Evolutionary conservation across 2,329 filamentous ascomycete genomes (phyloP).

Genomic region (Fusarium sp.): DNA sequence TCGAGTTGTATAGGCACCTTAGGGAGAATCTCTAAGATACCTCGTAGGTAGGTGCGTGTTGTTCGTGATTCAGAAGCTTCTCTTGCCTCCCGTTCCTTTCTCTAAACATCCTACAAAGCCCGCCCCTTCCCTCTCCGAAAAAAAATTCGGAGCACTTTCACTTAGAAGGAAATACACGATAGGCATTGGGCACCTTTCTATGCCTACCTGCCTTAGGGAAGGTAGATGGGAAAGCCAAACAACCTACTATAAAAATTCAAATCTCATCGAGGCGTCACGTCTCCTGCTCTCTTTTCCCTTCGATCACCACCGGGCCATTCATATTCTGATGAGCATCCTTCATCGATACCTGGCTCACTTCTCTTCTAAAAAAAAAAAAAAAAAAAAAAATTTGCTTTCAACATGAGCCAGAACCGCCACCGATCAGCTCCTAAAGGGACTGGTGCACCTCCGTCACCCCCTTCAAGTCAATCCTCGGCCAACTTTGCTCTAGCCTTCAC

Average conservation of each 20-base stretch:
- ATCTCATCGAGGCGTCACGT: not conserved
- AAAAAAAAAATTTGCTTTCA: not conserved
- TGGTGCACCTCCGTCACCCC: not conserved
- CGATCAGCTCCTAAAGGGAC: constrained; percentile 20
- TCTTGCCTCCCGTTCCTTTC: not conserved
- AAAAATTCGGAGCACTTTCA: not conserved
- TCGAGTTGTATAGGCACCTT: not conserved
- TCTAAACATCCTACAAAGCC: not conserved
- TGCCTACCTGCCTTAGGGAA: not conserved
- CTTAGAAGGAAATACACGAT: not conserved
- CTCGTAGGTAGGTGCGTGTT: not conserved
- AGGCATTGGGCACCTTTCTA: not conserved
- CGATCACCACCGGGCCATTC: not conserved
- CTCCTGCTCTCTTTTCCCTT: not conserved
- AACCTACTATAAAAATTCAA: not conserved
- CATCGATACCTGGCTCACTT: not conserved
- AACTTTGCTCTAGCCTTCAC: not conserved
- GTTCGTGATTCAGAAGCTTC: not conserved
- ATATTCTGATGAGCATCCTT: not conserved
- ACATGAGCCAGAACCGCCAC: constrained; percentile 23
- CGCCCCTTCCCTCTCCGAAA: not conserved
- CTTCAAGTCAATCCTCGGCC: constrained; percentile 1
- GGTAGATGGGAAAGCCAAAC: not conserved
- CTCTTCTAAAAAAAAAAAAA: not conserved
- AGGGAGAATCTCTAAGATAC: not conserved